These are phyloP conservation scores for Protomyces pachydermus DNA, from an alignment of 1,139 yeast species.

Conservation along the genomic window DNA sequence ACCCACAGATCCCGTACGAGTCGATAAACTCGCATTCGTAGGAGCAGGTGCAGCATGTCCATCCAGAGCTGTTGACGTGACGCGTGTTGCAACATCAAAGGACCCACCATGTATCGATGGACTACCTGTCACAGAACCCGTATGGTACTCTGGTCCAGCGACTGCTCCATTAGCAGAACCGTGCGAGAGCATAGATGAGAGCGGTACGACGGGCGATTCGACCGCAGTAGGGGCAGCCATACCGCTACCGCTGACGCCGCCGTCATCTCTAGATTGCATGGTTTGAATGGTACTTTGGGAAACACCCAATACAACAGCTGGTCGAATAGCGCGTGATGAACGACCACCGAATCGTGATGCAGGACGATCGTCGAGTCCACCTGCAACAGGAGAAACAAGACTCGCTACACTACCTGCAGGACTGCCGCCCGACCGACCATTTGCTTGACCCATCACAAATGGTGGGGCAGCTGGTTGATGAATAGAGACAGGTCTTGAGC, in stretches of 20 bases:
- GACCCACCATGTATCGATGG: not conserved
- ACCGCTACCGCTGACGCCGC: not conserved
- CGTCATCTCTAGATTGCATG: not conserved
- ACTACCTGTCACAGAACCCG: not conserved
- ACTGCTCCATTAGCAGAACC: not conserved
- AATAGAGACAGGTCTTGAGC: not conserved
- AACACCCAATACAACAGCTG: slow-evolving; percentile 17
- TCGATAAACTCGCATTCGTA: too few species aligned
- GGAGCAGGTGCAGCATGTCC: not conserved
- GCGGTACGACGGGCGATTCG: not conserved
- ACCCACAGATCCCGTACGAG: too few species aligned
- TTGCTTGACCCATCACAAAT: too few species aligned
- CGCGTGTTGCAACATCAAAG: not conserved
- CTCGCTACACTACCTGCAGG: not conserved
- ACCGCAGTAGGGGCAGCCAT: not conserved
- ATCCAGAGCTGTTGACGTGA: not conserved
- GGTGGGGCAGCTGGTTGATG: not conserved
- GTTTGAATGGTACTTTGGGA: slow-evolving; percentile 24
- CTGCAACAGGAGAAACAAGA: not conserved
- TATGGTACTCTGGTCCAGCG: not conserved
- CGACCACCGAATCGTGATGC: not conserved
- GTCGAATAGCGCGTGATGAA: not conserved
- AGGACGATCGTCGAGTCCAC: not conserved
- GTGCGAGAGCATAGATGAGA: not conserved
- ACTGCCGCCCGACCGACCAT: not conserved